Conservation (phyloP, 2,329 filamentous ascomycete genomes). For the Knoxdaviesia proteae region DNA sequence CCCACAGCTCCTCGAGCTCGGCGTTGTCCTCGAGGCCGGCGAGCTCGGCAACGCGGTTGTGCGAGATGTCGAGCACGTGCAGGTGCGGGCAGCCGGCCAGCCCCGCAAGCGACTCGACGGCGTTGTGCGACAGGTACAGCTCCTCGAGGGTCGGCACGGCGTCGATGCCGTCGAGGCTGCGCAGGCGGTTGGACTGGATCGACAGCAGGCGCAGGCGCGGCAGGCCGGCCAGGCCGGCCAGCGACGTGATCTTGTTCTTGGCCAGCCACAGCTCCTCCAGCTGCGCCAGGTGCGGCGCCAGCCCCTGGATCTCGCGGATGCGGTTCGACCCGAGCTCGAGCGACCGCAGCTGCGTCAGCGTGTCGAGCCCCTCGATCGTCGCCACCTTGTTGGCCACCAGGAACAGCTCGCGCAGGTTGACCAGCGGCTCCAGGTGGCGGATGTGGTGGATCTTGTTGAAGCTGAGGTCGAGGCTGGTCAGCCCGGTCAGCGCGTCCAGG, state of each 20-base stretch:
- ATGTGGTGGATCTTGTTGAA: slow-evolving; percentile 99
- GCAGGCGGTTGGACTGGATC: slow-evolving; percentile 88
- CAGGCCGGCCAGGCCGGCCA: slow-evolving; percentile 55
- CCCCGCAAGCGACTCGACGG: slow-evolving; percentile 56
- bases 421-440: slow-evolving; percentile 65
- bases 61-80: slow-evolving; percentile 68
- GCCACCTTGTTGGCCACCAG: slow-evolving; percentile 91
- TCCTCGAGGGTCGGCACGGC: slow-evolving; percentile 63
- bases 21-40: slow-evolving; percentile 46
- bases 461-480: slow-evolving; percentile 70
- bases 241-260: slow-evolving; percentile 86
- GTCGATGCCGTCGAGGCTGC: slow-evolving; percentile 54
- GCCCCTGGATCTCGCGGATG: slow-evolving; percentile 70
- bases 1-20: slow-evolving; percentile 81
- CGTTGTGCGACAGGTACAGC: slow-evolving; percentile 88
- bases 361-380: slow-evolving; percentile 66
- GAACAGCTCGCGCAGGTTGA: slow-evolving; percentile 61
- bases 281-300: slow-evolving; percentile 46
- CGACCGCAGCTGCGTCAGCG: slow-evolving; percentile 53
- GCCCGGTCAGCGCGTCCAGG: slow-evolving; percentile 53
- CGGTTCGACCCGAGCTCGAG: slow-evolving; percentile 84
- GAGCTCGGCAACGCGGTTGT: slow-evolving; percentile 63
- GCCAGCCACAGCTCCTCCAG: slow-evolving; percentile 86
- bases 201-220: slow-evolving; percentile 70
- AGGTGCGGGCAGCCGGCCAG: slow-evolving; percentile 47